Base-by-base conservation (phyloP, 2,329 filamentous ascomycete species). In the Dendryphion nanum region DNA sequence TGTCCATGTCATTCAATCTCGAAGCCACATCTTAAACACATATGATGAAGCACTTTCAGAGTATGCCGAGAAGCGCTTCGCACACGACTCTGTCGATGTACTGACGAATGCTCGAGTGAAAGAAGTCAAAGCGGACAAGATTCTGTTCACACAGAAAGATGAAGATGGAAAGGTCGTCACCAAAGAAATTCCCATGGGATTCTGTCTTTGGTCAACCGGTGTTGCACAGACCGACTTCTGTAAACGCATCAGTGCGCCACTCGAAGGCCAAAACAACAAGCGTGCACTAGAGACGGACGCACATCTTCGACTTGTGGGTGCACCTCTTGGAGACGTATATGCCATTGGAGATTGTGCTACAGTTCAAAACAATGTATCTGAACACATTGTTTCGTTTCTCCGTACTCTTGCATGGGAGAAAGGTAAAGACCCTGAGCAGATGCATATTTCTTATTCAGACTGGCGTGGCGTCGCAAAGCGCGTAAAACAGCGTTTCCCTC, bases 201-300 rank as follows among this genome's bases (percentile, higher is more conserved):
- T 98, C 71, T 97, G 93, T 55, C 75, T 98, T 12, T 98, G 93
- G 93, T 97, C 93, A 0, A 98, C 93, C 1, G 93, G 93, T 44
- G 91, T 98, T 21, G 68, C 90, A 0, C 93, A 95, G 61, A 86
- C 88, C 4, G 78, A 86, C 18, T 82, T 98, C 49, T 86, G 81
- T 61, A 79, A 89, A 66, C 83, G 73, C 14, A 71, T 98, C 18
- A 83, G 90, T 3, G 72, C 78, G n/a, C 86, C 89, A 54, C 79
- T 98, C 3, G 74, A 84, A 4, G 69, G 72, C 12, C 93, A 98
- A 65, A 89, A 81, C 47, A 98, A 98, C 69, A 81, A 78, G 26
- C 90, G 93, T 61, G 93, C 94, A 2, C 77, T 98, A 6, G 93
- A 97, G 64, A 98, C 93, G 0, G 93, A 98, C 63, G 83, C 88